Base-by-base conservation (phyloP, 139 green algal species). In the Astrephomene gubernaculifera region DNA sequence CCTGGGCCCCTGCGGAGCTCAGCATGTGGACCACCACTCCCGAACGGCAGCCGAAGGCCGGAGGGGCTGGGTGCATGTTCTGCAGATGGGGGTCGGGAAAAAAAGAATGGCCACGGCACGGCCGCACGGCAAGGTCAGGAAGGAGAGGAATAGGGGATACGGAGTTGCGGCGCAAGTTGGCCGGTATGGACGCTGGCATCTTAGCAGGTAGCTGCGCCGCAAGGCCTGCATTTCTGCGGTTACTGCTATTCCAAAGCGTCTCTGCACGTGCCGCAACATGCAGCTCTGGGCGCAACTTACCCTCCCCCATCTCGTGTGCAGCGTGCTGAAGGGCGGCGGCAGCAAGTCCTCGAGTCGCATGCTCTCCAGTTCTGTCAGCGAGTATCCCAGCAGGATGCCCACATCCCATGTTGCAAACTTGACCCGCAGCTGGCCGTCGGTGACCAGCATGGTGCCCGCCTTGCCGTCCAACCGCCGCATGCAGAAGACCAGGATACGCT, bases 271-370 rank as follows among this genome's bases (percentile, higher is more conserved):
- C 65, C 9, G 27, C 33, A n/a, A n/a, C 38, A 72, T 29, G 14
- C 33, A 72, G 31, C 4, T 35, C 38, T 24, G n/a, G n/a, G n/a
- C n/a, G n/a, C n/a, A n/a, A 33, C 71, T 3, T 60, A 91, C 87
- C 87, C 83, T 83, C 29, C 90, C 52, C 53, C 82, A 92, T 25
- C 74, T 86, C 24, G 70, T 35, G 68, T 92, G 89, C 68, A 92
- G 83, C 61, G 85, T 69, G 36, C 71, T 79, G 87, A 81, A 90
- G 14, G 89, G 89, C 29, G 86, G 71, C 38, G 83, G 79, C 79
- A 92, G n/a, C 68, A 92, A 73, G 29, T 53, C 24, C 4, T 81
- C 67, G 35, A 92, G 57, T 22, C 44, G 22, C 54, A 90, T 81
- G 24, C 63, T 64, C 0, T 65, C 78, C 35, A 91, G 65, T 12